Conservation (phyloP, 495 filamentous ascomycete genomes). For the Lepraria neglecta region DNA sequence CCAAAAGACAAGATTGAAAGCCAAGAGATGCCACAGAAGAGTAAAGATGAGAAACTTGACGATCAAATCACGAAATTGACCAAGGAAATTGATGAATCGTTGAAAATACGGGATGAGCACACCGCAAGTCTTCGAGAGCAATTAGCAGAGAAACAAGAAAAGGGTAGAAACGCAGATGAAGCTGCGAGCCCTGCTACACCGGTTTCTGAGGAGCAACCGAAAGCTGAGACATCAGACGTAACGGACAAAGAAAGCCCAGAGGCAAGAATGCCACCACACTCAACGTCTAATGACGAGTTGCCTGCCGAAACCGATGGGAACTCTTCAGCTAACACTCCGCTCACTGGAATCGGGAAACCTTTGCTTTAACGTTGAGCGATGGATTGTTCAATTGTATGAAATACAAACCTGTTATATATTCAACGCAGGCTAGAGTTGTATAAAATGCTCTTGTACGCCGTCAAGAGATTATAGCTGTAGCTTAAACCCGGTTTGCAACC, state of each 20-base stretch:
- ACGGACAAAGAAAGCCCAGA: slow-evolving; percentile 1
- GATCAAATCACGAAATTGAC: slow-evolving; percentile 50
- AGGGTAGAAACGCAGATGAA: background rate
- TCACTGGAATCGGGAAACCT: slow-evolving; percentile 2
- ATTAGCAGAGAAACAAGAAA: slow-evolving; percentile 28
- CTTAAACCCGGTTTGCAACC: background rate
- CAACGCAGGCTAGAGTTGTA: background rate
- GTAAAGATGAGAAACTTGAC: slow-evolving; percentile 50
- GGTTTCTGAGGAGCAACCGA: background rate
- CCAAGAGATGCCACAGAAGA: slow-evolving; percentile 33
- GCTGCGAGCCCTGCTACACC: background rate
- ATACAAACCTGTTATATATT: too few species aligned
- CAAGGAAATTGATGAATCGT: slow-evolving; percentile 46
- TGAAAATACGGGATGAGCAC: slow-evolving; percentile 45
- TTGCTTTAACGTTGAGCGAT: slow-evolving; percentile 6
- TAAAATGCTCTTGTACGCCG: background rate
- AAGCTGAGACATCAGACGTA: background rate
- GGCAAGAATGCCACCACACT: background rate
- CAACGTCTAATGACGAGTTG: background rate
- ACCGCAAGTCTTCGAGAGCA: slow-evolving; percentile 37
- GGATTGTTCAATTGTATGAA: background rate
- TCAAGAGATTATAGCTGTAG: too few species aligned
- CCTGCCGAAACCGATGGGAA: background rate
- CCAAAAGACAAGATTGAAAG: slow-evolving; percentile 25
- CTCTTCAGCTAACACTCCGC: background rate